A percentile compares a stretch with the other conserved stretches of the same genome.
These are phyloP conservation scores for Thalassiosira allenii DNA, from an alignment of 352 stramenopile genomes.

Conservation along the genomic window DNA sequence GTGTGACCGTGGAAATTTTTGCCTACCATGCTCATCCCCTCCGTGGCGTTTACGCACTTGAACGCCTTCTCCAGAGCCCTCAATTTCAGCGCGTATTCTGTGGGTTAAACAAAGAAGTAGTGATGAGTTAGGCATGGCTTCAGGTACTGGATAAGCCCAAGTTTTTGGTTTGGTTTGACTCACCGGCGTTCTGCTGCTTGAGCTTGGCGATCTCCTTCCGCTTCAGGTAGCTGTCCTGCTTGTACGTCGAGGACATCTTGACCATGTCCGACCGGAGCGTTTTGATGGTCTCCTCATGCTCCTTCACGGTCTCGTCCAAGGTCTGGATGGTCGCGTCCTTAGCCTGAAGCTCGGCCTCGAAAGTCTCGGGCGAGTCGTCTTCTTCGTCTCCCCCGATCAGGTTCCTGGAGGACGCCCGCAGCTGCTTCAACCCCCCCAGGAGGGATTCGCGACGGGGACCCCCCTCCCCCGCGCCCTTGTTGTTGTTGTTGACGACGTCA, in stretches of 20 bases:
- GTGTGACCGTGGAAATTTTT: constrained; percentile 16
- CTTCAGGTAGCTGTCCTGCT: constrained; percentile 72
- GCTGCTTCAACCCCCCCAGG: not conserved
- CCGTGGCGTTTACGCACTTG: constrained; percentile 26
- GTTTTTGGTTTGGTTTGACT: too few relatives aligned
- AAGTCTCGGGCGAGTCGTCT: constrained; percentile 4
- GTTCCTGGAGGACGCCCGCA: not conserved
- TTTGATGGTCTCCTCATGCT: constrained; percentile 41
- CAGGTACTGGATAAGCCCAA: too few relatives aligned
- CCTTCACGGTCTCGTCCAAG: constrained; percentile 37
- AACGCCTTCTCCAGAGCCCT: constrained; percentile 54
- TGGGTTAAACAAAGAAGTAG: too few relatives aligned
- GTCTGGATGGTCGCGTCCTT: constrained; percentile 42
- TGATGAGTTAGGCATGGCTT: too few relatives aligned
- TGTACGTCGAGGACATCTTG: constrained; percentile 69
- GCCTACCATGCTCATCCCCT: constrained; percentile 1
- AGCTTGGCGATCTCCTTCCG: constrained; percentile 76
- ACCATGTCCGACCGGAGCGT: constrained; percentile 62
- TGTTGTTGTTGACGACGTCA: too few relatives aligned
- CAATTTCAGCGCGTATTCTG: constrained; percentile 55
- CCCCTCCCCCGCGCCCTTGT: not conserved
- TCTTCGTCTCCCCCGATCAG: not conserved
- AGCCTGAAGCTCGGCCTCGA: constrained; percentile 40
- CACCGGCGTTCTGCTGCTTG: constrained; percentile 73
- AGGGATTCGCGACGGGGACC: not conserved